phyloP scores from a whole-genome alignment of 192 early-diverging fungal species.

The Geosiphon pyriformis region DNA sequence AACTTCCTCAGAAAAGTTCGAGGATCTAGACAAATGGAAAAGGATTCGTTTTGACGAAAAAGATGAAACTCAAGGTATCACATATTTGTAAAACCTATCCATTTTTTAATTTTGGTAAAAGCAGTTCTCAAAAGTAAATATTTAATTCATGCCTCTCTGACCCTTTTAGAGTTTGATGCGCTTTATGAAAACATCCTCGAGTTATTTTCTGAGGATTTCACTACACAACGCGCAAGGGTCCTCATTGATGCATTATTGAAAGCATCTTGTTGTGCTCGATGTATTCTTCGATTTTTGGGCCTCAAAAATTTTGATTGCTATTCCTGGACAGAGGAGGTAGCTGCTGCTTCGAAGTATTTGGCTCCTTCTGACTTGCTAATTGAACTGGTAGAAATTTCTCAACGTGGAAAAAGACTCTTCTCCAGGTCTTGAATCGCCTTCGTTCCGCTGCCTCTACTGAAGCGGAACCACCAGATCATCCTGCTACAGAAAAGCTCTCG shows the following conservation, averaged over 20 bases:
- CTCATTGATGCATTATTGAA: conserved; percentile 27
- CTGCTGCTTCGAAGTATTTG: too few relatives aligned
- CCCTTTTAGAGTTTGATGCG: too few relatives aligned
- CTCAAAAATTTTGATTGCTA: conserved; percentile 31
- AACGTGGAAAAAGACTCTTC: background rate
- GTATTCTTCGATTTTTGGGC: conserved; percentile 32
- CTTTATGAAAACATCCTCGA: background rate
- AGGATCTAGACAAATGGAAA: conserved; percentile 18
- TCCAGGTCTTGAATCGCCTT: background rate
- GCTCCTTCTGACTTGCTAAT: background rate
- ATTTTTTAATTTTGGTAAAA: too few relatives aligned
- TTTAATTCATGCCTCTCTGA: too few relatives aligned
- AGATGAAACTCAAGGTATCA: background rate
- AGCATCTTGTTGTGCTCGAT: conserved; percentile 32
- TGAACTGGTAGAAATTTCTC: background rate
- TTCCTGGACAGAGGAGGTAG: conserved; percentile 10
- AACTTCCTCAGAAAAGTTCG: too few relatives aligned
- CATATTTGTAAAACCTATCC: background rate
- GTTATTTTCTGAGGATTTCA: background rate
- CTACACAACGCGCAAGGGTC: too few relatives aligned
- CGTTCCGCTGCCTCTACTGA: background rate
- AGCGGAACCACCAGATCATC: background rate
- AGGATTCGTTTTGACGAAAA: conserved; percentile 8
- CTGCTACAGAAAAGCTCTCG: background rate
- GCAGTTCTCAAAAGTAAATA: too few relatives aligned